A percentile compares a stretch with the other conserved stretches of the same genome.
phyloP scores from a whole-genome alignment of 2,329 filamentous ascomycete genomes.

The Pseudocercospora eumusae region DNA sequence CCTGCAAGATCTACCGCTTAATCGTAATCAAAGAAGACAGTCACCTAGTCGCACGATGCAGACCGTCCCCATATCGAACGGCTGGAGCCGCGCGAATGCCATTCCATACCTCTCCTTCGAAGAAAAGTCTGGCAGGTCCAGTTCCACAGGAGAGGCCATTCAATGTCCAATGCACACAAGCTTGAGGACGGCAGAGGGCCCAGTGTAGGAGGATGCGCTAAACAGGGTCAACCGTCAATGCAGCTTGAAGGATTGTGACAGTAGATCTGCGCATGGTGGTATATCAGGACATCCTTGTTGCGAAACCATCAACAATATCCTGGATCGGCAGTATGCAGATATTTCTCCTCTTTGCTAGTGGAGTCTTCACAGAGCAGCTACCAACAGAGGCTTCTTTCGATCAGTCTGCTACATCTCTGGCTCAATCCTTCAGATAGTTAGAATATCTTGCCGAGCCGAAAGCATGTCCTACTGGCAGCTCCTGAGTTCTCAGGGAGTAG shows the following conservation, averaged over 20 bases:
- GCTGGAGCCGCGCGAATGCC: background rate
- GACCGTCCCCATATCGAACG: background rate
- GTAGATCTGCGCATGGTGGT: background rate
- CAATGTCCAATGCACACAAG: background rate
- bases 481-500: slow-evolving; percentile 51
- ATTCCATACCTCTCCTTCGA: background rate
- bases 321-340: slow-evolving; percentile 55
- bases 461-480: slow-evolving; percentile 48
- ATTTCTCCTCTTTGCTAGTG: slow-evolving; percentile 48
- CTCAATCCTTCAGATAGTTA: slow-evolving; percentile 40
- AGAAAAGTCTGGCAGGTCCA: background rate
- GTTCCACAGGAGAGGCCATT: background rate
- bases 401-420: slow-evolving; percentile 42
- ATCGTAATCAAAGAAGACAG: too few relatives aligned
- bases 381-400: slow-evolving; percentile 46
- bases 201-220: background rate
- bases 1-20: too few relatives aligned
- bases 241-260: background rate
- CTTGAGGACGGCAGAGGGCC: background rate
- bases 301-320: slow-evolving; percentile 47
- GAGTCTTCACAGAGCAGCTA: slow-evolving; percentile 45
- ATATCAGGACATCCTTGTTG: background rate
- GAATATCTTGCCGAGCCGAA: slow-evolving; percentile 48
- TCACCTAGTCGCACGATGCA: too few relatives aligned
- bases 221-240: background rate